Evolutionary conservation across 768 basidiomycete species (phyloP), one percentile per base, ranked within the genome.

Genomic region (Suillus tomentosus): DNA sequence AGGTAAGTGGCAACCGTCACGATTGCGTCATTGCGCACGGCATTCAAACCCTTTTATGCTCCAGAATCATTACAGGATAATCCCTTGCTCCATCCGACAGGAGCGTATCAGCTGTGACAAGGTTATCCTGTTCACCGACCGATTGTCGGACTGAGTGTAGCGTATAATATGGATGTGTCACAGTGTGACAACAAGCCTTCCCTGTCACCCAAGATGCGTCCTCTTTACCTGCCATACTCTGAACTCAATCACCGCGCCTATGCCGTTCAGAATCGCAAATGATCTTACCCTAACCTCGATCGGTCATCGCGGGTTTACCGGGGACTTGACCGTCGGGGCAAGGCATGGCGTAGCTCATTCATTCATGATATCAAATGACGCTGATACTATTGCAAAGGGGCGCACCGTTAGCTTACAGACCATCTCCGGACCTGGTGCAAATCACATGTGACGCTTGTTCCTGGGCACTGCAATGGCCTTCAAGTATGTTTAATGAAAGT

Each of bases 381-480:
- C 79, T 82, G 15, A 27, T 27, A 91, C 88, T 15, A 78, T 98
- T 66, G 78, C 81, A 67, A 89, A 93, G 65, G 81, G 80, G 43
- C 86, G 94, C 60, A 88, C 88, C 34, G 82, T 85, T 51, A 90
- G 89, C 74, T 91, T 91, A 56, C 96, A 98, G 80, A 95, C 96
- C 17, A 92, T 97, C 69, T 96, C 94, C n/a, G 96, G 96, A 34
- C 96, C 96, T 3, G 95, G 95, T 59, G 96, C 95, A 58, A 95
- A 96, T 80, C 95, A 96, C 77, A 84, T 96, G 56, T 95, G 88
- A 36, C 94, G 88, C 1, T 79, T 94, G 60, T 96, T 97, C 82
- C 78, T 98, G 68, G 87, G 88, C 65, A 81, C 64, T 92, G 84
- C 80, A 78, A 78, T 63, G 85, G 87, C 57, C 78, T 31, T 76